Base-by-base conservation (phyloP, 768 basidiomycete species). In the Melanogaster broomeanus region DNA sequence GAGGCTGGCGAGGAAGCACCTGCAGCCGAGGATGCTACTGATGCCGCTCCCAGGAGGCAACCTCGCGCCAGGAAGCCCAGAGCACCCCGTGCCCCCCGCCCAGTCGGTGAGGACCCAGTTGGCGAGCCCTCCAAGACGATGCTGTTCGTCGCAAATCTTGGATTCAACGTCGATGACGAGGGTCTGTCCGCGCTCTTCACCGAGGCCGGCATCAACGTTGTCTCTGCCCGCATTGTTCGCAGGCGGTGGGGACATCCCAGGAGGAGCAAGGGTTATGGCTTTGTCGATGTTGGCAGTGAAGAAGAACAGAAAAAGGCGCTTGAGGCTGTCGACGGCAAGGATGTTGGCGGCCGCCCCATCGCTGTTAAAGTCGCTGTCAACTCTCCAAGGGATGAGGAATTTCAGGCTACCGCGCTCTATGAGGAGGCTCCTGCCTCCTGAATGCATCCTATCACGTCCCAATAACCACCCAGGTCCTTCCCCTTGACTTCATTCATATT, bases 311-410 rank as follows among this genome's bases (percentile, higher is more conserved):
- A 86, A 69, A 93, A 93, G 76, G 96, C 93, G 47, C 88, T 99
- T 56, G 84, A 83, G 50, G 83, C 83, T 58, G 80, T 94, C 56
- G 80, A 94, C 61, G 93, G 91, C 68, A 92, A 91, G 71, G 88
- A 96, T 56, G 75, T 99, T 50, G 85, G 83, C 41, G 93, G 92
- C 45, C 80, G 96, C 61, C 67, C 80, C 57, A 87, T 99, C 66
- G 90, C 89, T 55, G 91, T 98, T 77, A 98, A 97, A 79, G 80
- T 99, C 58, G 96, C 96, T 46, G 92, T 98, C 72, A 93, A 96
- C 74, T 77, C 87, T 47, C 77, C 81, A 63, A 81, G 77, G 55
- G 80, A 81, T 52, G 84, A 86, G 48, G 81, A 78, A 35, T 72
- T 66, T 31, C 80, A 74, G 45, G 62, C 64, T n/a, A 68, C 57